Conservation (phyloP, 306 rosid species). For the Quercus parvula region DNA sequence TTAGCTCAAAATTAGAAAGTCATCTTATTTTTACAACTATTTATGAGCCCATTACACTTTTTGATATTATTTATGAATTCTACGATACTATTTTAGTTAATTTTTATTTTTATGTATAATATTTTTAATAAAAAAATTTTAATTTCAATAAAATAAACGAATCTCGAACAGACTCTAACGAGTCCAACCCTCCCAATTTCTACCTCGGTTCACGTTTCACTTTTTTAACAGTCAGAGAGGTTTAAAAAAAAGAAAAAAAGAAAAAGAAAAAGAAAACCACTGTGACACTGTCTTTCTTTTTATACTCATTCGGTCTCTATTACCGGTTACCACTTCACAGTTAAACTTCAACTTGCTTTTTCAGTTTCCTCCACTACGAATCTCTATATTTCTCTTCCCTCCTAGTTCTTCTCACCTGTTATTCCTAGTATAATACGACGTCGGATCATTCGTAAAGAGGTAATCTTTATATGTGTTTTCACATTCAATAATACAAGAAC, state of each 20-base stretch:
- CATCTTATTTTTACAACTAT: no score
- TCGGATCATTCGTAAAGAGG: neutral
- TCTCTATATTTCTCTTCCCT: no score
- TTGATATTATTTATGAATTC: rapidly evolving
- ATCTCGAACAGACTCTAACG: no score
- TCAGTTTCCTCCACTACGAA: no score
- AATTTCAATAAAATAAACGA: rapidly evolving
- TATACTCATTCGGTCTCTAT: constrained; percentile 9
- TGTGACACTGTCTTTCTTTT: neutral
- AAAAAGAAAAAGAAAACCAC: neutral
- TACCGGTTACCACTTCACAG: neutral
- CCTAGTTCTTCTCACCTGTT: neutral
- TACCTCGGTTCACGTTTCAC: constrained; percentile 8
- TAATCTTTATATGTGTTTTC: neutral
- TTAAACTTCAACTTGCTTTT: no score
- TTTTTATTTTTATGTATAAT: no score
- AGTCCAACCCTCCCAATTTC: neutral
- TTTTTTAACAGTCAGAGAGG: neutral
- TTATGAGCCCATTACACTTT: no score
- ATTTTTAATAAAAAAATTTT: no score
- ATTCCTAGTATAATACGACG: constrained; percentile 2
- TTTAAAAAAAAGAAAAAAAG: neutral
- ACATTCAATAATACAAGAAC: neutral
- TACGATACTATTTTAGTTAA: rapidly evolving
- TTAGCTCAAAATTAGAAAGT: no score